phyloP scores from a whole-genome alignment of 352 stramenopile species.

The Pythium vanterpoolii region DNA sequence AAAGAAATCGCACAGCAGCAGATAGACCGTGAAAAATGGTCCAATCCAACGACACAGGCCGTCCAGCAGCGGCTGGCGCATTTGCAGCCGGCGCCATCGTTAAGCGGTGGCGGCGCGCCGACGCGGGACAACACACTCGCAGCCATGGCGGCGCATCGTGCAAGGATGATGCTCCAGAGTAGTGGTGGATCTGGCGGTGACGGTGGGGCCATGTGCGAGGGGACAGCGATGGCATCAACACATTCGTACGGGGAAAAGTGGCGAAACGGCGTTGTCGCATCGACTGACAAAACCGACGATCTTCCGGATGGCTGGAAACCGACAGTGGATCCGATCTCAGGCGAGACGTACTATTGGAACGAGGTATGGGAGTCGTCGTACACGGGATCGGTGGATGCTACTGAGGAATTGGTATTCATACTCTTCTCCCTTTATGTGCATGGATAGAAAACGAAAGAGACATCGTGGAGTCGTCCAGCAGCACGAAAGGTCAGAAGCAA shows the following conservation, averaged over 20 bases:
- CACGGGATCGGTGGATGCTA: conserved; percentile 2
- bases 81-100: conserved; percentile 18
- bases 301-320: conserved; percentile 55
- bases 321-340: conserved; percentile 39
- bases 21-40: conserved; percentile 45
- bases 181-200: neutral
- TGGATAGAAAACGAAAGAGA: conserved; percentile 67
- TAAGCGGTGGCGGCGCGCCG: conserved; percentile 6
- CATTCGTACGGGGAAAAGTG: neutral
- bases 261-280: neutral
- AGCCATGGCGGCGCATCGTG: conserved; percentile 41
- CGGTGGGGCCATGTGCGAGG: neutral
- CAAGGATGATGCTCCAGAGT: conserved; percentile 37
- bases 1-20: conserved; percentile 61
- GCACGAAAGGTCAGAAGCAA: conserved; percentile 1
- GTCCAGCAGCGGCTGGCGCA: conserved; percentile 41
- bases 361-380: conserved; percentile 49
- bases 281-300: neutral
- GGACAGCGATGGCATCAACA: neutral
- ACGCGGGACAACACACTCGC: conserved; percentile 77
- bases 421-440: neutral
- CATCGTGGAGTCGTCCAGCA: conserved; percentile 60
- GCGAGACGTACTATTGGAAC: conserved; percentile 80
- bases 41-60: conserved; percentile 41
- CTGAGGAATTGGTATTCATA: neutral